These are phyloP conservation scores for Paramecium pentaurelia DNA, from an alignment of 73 alveolate species.

Conservation along the genomic window DNA sequence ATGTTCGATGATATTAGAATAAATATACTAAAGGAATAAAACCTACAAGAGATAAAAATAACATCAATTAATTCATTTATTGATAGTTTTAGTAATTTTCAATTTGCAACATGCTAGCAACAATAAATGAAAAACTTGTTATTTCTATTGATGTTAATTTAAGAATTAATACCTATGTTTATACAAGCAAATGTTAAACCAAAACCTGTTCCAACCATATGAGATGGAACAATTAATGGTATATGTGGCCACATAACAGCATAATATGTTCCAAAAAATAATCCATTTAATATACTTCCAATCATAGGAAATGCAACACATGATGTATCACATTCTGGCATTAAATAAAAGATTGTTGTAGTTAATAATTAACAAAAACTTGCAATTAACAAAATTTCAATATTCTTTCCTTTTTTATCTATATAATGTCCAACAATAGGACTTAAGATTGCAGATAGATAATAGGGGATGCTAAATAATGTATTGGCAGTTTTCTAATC, in stretches of 20 bases:
- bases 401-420: slow-evolving; percentile 49
- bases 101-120: not conserved
- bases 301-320: slow-evolving; percentile 52
- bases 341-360: not conserved
- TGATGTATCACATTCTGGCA: slow-evolving; percentile 44
- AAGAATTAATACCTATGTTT: slow-evolving; percentile 36
- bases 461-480: slow-evolving; percentile 59
- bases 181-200: slow-evolving; percentile 76
- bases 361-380: not conserved
- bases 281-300: slow-evolving; percentile 71
- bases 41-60: not conserved
- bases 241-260: slow-evolving; percentile 84
- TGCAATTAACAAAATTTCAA: not conserved
- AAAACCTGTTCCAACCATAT: slow-evolving; percentile 86
- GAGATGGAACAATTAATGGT: slow-evolving; percentile 74
- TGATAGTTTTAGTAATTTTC: not conserved
- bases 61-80: not conserved
- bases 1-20: not conserved
- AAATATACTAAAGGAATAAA: not conserved
- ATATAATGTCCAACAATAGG: not conserved
- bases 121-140: not conserved
- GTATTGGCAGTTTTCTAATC: slow-evolving; percentile 51
- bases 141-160: not conserved
- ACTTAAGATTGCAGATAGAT: not conserved
- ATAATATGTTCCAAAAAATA: slow-evolving; percentile 78